phyloP scores from a whole-genome alignment of 768 basidiomycete genomes.

The Phylloporus sp. region DNA sequence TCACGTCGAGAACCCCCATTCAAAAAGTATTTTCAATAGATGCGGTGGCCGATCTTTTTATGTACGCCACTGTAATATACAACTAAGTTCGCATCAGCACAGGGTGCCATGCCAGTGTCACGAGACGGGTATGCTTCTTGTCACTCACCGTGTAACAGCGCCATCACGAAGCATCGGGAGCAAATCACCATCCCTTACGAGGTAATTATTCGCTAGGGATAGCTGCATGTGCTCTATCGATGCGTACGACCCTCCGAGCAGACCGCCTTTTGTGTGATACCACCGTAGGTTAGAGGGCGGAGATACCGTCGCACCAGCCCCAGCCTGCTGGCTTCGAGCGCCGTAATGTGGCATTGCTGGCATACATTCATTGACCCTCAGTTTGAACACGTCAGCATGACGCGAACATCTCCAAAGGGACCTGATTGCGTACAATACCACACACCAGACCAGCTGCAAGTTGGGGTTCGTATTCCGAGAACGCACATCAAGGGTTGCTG shows the following conservation, averaged over 20 bases:
- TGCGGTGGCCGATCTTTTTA: constrained; percentile 15
- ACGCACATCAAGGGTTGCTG: constrained; percentile 24
- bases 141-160: constrained; percentile 9
- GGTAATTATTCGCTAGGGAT: constrained; percentile 7
- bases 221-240: neutral
- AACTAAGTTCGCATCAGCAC: constrained; percentile 6
- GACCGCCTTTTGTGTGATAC: constrained; percentile 3
- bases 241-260: neutral
- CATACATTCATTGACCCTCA: constrained; percentile 25
- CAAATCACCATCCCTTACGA: constrained; percentile 17
- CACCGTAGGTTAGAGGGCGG: constrained; percentile 16
- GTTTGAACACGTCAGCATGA: constrained; percentile 28
- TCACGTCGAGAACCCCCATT: constrained; percentile 7
- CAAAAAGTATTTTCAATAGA: constrained; percentile 8
- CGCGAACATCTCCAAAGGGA: constrained; percentile 14
- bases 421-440: constrained; percentile 27
- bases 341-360: constrained; percentile 31
- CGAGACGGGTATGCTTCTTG: constrained; percentile 14
- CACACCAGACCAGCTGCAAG: constrained; percentile 12
- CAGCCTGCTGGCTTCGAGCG: constrained; percentile 7
- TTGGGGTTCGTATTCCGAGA: constrained; percentile 25
- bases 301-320: constrained; percentile 15
- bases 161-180: constrained; percentile 21
- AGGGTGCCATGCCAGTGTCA: constrained; percentile 10
- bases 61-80: constrained; percentile 18